phyloP scores from a whole-genome alignment of 768 basidiomycete genomes.

The Infundibulicybe gibba region DNA sequence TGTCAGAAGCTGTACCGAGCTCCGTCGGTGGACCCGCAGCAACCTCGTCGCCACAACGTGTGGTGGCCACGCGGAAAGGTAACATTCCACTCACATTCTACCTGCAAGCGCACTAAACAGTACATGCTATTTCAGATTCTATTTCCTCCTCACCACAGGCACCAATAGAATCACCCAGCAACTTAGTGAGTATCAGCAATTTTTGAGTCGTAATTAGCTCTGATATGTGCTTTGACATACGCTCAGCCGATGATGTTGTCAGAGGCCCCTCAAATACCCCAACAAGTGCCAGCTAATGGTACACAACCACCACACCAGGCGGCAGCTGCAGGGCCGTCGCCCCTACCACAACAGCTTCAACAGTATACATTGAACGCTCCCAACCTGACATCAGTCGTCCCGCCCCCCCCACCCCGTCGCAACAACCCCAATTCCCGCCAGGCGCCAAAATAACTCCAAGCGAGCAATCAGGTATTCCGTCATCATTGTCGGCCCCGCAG shows the following conservation, averaged over 20 bases:
- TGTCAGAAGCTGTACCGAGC: conserved; percentile 60
- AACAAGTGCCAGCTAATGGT: conserved; percentile 20
- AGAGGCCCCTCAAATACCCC: conserved; percentile 33
- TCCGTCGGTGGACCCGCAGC: conserved; percentile 42
- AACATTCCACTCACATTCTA: conserved; percentile 11
- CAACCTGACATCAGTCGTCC: conserved; percentile 13
- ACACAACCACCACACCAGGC: conserved; percentile 18
- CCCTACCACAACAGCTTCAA: conserved; percentile 40
- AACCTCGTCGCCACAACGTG: conserved; percentile 59
- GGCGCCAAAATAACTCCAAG: conserved; percentile 57
- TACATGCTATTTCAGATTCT: conserved; percentile 29
- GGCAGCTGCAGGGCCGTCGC: conserved; percentile 29
- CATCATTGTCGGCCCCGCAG: conserved; percentile 13
- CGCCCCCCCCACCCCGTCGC: conserved; percentile 38
- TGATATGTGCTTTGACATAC: background rate
- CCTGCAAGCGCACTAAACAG: background rate
- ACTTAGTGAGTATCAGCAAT: conserved; percentile 30
- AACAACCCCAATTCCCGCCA: conserved; percentile 64
- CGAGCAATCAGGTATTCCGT: conserved; percentile 32
- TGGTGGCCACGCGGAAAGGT: conserved; percentile 44
- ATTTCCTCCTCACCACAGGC: conserved; percentile 40
- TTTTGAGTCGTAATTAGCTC: background rate
- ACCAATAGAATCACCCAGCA: conserved; percentile 36
- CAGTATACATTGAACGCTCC: conserved; percentile 18
- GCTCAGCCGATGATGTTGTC: conserved; percentile 31